Evolutionary conservation across 805 yeast genomes (phyloP), one percentile per base, ranked within the genome.

Genomic region (Lachancea thermotolerans): DNA sequence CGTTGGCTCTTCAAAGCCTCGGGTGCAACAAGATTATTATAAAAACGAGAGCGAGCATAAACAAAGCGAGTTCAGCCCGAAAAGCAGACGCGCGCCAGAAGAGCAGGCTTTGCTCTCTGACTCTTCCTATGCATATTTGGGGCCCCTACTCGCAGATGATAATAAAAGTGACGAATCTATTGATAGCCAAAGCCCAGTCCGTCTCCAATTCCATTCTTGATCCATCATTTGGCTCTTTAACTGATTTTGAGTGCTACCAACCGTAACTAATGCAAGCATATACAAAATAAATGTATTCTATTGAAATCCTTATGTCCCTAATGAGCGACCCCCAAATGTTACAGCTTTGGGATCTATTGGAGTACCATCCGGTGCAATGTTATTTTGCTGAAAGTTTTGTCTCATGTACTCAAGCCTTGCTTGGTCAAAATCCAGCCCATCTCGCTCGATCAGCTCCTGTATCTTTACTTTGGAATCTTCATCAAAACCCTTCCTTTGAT

Each of bases 281-380:
- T 21, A 21, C 25, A 21, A 4, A 21, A 21, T 21, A 4, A 21
- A 21, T 21, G 25, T 21, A 7, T 21, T 21, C 25, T 21, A 21
- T 4, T 21, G 25, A 21, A 21, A 21, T 21, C 25, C 25, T 21
- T 21, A 21, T 21, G 7, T 21, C 25, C 25, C 25, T 21, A 21
- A 21, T 21, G 6, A 21, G 25, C 11, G 25, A n/a, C 41, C 46
- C 21, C 53, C 49, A 44, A 76, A 75, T 0, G 79, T 74, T 2
- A 81, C 77, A 1, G 82, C 74, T 51, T 74, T 77, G 1, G 89
- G 86, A 50, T 83, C 90, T 34, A 70, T 51, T 0, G 90, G 90
- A 41, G 75, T 62, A 0, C 91, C 91, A 59, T 82, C 81, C 0
- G 77, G 72, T 2, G 75, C 82, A 35, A 85, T 78, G 10, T 70